Evolutionary conservation across 768 basidiomycete genomes (phyloP).

Genomic region (Lactifluus piperatus): DNA sequence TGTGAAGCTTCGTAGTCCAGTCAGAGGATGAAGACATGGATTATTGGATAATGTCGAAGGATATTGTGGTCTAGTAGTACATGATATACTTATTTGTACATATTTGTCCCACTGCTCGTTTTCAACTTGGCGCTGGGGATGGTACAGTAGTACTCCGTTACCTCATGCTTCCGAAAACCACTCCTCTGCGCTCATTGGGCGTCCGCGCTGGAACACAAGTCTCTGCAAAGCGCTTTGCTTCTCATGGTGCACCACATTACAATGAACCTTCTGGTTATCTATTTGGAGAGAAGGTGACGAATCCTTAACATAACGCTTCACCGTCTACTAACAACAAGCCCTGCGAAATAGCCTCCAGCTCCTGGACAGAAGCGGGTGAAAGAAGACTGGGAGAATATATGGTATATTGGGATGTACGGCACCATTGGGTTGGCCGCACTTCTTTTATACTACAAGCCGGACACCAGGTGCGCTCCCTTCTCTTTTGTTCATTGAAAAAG

Average conservation of each 20-base stretch:
- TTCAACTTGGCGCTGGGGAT: not conserved
- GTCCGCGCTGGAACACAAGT: slow-evolving; percentile 20
- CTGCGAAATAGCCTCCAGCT: slow-evolving; percentile 48
- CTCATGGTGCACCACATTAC: slow-evolving; percentile 65
- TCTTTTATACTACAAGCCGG: slow-evolving; percentile 85
- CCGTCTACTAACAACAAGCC: not conserved
- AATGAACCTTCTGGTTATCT: slow-evolving; percentile 85
- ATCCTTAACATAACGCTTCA: not conserved
- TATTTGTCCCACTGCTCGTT: not conserved
- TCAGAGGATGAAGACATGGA: slow-evolving; percentile 25
- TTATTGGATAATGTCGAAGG: slow-evolving; percentile 33
- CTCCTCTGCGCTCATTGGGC: slow-evolving; percentile 17
- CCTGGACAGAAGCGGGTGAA: slow-evolving; percentile 79
- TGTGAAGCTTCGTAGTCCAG: not conserved
- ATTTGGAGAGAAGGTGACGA: slow-evolving; percentile 79
- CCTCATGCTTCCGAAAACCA: slow-evolving; percentile 6
- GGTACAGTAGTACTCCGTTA: no score
- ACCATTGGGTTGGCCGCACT: slow-evolving; percentile 68
- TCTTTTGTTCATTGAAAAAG: not conserved
- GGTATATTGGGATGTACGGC: slow-evolving; percentile 90
- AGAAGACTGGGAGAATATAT: slow-evolving; percentile 87
- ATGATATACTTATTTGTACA: slow-evolving; percentile 14
- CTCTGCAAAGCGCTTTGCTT: slow-evolving; percentile 46
- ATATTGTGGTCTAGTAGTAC: not conserved
- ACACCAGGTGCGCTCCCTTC: slow-evolving; percentile 62